Percentiles rank a stretch among this genome's conserved stretches.
Conservation (phyloP, 768 basidiomycete species). For the Auriculariales sp. region DNA sequence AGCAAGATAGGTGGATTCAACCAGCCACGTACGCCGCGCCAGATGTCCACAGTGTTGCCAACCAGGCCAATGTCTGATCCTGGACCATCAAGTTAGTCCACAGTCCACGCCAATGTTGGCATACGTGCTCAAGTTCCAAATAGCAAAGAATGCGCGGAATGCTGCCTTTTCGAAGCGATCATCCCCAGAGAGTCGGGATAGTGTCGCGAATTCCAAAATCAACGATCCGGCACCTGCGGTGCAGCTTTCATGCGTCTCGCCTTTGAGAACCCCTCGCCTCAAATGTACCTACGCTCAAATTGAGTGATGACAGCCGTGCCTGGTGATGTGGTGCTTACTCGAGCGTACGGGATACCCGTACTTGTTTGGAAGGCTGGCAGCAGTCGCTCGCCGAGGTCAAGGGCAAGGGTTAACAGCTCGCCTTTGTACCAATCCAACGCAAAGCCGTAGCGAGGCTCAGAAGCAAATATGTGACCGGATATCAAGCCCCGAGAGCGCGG, state of each 20-base stretch:
- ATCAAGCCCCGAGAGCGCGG: conserved; percentile 83
- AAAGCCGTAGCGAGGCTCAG: conserved; percentile 47
- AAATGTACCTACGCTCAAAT: conserved; percentile 58
- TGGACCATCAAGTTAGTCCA: not conserved
- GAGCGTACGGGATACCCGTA: conserved; percentile 84
- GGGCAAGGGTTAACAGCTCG: conserved; percentile 46
- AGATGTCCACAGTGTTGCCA: conserved; percentile 75
- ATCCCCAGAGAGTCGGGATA: conserved; percentile 84
- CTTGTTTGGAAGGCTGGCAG: conserved; percentile 85
- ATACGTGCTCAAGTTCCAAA: conserved; percentile 72
- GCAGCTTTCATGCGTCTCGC: conserved; percentile 81
- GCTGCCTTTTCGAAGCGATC: conserved; percentile 82
- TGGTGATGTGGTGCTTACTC: conserved; percentile 37
- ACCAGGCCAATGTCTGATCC: conserved; percentile 69
- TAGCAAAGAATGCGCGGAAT: conserved; percentile 75
- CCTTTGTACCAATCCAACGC: conserved; percentile 72
- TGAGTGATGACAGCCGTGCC: conserved; percentile 6
- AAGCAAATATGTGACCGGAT: conserved; percentile 76
- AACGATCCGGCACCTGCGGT: conserved; percentile 88
- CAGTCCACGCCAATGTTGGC: not conserved
- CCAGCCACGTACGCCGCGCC: conserved; percentile 49
- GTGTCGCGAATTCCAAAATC: conserved; percentile 85
- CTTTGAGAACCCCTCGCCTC: conserved; percentile 56
- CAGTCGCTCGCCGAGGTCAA: conserved; percentile 75
- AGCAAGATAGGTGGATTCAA: not conserved